phyloP scores from a whole-genome alignment of 345 rosid species.

The Eucalyptus decipiens region DNA sequence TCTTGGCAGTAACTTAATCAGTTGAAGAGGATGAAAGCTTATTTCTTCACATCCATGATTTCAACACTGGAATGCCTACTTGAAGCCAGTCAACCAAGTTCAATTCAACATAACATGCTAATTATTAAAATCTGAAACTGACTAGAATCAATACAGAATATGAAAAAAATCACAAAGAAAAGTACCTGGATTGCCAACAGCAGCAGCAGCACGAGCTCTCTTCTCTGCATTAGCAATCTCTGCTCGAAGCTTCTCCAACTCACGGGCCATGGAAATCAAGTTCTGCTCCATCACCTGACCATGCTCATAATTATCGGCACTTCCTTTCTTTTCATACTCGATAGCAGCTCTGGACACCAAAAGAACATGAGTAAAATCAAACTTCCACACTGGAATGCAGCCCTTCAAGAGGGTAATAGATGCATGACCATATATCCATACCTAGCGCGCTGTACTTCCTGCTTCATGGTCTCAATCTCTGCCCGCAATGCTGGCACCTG shows the following conservation, averaged over 20 bases:
- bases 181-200: slow-evolving; percentile 45
- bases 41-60: neutral
- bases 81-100: neutral
- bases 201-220: slow-evolving; percentile 47
- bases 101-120: neutral
- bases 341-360: slow-evolving; percentile 57
- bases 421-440: neutral
- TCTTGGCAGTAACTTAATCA: neutral
- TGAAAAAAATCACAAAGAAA: neutral
- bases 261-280: slow-evolving; percentile 86
- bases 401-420: neutral
- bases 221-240: slow-evolving; percentile 85
- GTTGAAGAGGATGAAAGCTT: neutral
- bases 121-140: neutral
- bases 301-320: slow-evolving; percentile 91
- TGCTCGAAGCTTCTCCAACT: slow-evolving; percentile 89
- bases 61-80: neutral
- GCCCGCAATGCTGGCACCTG: slow-evolving; percentile 60
- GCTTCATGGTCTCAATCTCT: slow-evolving; percentile 72
- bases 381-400: neutral
- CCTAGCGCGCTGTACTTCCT: slow-evolving; percentile 92
- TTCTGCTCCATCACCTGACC: slow-evolving; percentile 91
- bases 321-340: slow-evolving; percentile 94
- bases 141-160: neutral
- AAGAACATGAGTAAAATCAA: neutral